Base-by-base conservation (phyloP, 257 asterid genomes). In the Solanum paucissectum region DNA sequence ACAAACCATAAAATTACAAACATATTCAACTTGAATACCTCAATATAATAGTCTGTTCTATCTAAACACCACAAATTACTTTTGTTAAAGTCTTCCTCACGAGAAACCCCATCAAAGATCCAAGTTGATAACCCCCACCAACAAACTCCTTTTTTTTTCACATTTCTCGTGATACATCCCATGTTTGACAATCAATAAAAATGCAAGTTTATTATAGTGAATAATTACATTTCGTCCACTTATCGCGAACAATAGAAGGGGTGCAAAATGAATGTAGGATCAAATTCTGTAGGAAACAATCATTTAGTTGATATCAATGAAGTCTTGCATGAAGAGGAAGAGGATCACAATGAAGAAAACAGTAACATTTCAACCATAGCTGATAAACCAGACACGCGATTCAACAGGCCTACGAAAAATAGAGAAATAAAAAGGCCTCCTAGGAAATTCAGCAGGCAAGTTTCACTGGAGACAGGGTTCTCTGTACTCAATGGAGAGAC, bases 381-480 rank as follows among this genome's bases (percentile, higher is more conserved):
- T 18, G 87, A 89, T 23, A 92, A 89, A 49, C 58, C 86, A 10
- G 91, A 90, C 23, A 92, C 76, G 27, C 87, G 90, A 27, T 3
- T 34, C 2, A 89, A 87, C 85, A 89, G 87, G 81, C 84, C 44
- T 5, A 66, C 27, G 2, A 94, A 88, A 58, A 25, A 29, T 11
- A 89, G 90, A 16, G 98, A 94, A 79, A 40, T 73, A 16, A 93
- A 83, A 91, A 89, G 92, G 46, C 79, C 87, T 64, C 86, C 77
- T 8, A 85, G 89, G 85, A 74, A 89, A 83, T 92, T 96, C 37
- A 93, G 96, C 90, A 85, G 95, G 89, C 99, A 95, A 85, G 98
- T 95, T 11, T 96, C 98, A 8, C 88, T 96, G 64, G 99, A 96
- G 84, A 94, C 99, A 0, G 98, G 98, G 5, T 94, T 96, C 86